Conservation (phyloP, 176 grass and related monocot genomes). For the Sorghum bicolor region Sorghum_bicolor_NCBIv3 NC_012871.2:75563501-75564000, state of each 20-base stretch:
- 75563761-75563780: conserved; percentile 80
- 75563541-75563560: conserved; percentile 88
- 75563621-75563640: conserved; percentile 44
- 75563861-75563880: conserved; percentile 93
- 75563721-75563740: conserved; percentile 76
- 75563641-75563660: conserved; percentile 35
- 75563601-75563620: conserved; percentile 12
- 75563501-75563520: conserved; percentile 97
- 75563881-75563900: conserved; percentile 96
- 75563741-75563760: conserved; percentile 83
- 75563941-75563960: background rate
- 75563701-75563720: conserved; percentile 66
- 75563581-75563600: conserved; percentile 26
- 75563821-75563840: conserved; percentile 61
- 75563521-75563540: conserved; percentile 92
- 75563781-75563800: conserved; percentile 56
- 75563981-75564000: conserved; percentile 48
- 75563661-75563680: conserved; percentile 48
- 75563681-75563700: conserved; percentile 53
- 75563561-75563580: conserved; percentile 59
- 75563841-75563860: conserved; percentile 82
- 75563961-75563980: background rate
- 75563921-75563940: conserved; percentile 15
- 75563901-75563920: conserved; percentile 61
- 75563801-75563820: conserved; percentile 64